Base-by-base conservation (phyloP, 805 yeast genomes). In the Kuraishia cidri region DNA sequence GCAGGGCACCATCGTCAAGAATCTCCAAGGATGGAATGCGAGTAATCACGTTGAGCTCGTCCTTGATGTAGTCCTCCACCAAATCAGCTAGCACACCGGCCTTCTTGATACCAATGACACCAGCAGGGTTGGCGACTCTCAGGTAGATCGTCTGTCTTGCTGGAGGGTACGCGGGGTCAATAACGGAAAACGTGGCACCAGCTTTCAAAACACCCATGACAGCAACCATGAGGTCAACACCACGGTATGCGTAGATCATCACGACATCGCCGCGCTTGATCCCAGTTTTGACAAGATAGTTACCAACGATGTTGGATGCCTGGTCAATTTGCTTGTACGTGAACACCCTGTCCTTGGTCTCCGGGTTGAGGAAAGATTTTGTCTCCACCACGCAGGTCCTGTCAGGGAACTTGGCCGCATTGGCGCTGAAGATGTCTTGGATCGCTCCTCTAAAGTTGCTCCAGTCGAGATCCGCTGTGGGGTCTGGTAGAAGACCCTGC, bases 121-220 rank as follows among this genome's bases (percentile, higher is more conserved):
- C 98, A 45, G 64, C 73, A 22, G 99, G 99, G 56, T 81, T 76
- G 24, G 98, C 97, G 11, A 92, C 99, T 30, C 83, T 76, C 36
- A 92, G 67, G 56, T 92, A 92, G 39, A 92, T 75, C 42, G 85
- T 92, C 59, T 92, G 99, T 59, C 99, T 76, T 7, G 95, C 94
- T 12, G 98, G 96, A 27, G 99, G 99, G 56, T 92, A 92, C 4
- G 97, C 97, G 6, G 98, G 98, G 54, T 92, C 99, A 42, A 92
- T 94, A 15, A 92, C 99, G 7, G 97, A 88, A 56, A 92, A 92
- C 0, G 98, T 90, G 12, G 95, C 97, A 46, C 99, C 99, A 1
- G 98, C 97, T 62, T 92, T 92, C 54, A 92, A 72, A 14, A 87
- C 95, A 58, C 97, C 99, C 83, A 92, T 79, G 12, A 92, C 97